These are phyloP conservation scores for Entophlyctis luteolus DNA, from an alignment of 192 early-diverging fungal genomes.

Conservation along the genomic window DNA sequence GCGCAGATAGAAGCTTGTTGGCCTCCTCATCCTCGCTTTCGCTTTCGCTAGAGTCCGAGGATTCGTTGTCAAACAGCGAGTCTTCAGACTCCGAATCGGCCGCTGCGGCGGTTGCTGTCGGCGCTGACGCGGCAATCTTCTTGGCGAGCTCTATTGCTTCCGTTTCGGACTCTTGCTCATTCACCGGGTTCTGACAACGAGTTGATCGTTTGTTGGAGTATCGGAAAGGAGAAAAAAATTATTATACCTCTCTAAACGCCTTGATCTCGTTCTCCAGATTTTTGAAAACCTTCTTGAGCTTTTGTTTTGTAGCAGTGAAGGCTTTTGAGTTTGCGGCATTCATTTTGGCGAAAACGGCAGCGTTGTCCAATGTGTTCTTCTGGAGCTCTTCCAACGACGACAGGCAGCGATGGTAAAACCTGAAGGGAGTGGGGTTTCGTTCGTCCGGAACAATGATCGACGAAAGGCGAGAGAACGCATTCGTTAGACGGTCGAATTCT, in stretches of 20 bases:
- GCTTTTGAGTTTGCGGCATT: constrained; percentile 75
- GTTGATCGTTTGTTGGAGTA: neutral
- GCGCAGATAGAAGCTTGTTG: constrained; percentile 7
- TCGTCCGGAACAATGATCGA: constrained; percentile 53
- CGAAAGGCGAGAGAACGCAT: constrained; percentile 59
- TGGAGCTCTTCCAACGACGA: constrained; percentile 74
- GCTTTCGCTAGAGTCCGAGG: constrained; percentile 11
- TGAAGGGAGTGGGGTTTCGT: constrained; percentile 39
- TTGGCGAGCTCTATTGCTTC: constrained; percentile 26
- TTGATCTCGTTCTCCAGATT: constrained; percentile 66
- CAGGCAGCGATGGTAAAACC: constrained; percentile 72
- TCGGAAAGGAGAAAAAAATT: neutral
- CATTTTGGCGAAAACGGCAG: constrained; percentile 78
- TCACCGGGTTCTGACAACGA: constrained; percentile 44
- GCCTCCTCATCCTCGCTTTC: constrained; percentile 19
- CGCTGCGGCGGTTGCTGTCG: constrained; percentile 20
- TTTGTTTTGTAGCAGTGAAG: constrained; percentile 89
- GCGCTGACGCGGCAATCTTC: constrained; percentile 9
- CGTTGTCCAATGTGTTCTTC: constrained; percentile 54
- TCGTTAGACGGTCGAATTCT: constrained; percentile 86
- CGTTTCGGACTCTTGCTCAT: constrained; percentile 47
- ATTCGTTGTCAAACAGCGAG: constrained; percentile 57
- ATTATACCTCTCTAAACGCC: constrained; percentile 49
- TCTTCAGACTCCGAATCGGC: constrained; percentile 50
- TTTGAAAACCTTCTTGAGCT: constrained; percentile 85